These are phyloP conservation scores for Byssoonygena ceratinophila DNA, from an alignment of 2,329 filamentous ascomycete species.

Conservation along the genomic window DNA sequence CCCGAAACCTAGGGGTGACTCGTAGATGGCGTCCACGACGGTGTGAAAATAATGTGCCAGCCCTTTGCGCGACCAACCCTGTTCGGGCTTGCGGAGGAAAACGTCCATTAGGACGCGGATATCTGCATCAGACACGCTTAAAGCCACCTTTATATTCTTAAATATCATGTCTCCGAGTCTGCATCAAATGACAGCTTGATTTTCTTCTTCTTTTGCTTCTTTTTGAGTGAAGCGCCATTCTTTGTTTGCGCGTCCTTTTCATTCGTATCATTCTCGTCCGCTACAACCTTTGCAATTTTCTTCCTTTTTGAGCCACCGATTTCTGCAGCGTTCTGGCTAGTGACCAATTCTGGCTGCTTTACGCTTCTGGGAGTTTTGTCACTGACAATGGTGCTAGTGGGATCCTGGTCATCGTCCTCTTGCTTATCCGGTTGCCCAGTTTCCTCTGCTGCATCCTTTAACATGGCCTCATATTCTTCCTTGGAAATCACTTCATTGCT, in stretches of 20 bases:
- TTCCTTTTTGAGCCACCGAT: slow-evolving; percentile 35
- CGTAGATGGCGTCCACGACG: too few species aligned
- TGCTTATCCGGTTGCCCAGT: slow-evolving; percentile 5
- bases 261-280: slow-evolving; percentile 21
- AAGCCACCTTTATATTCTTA: too few species aligned
- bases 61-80: too few species aligned
- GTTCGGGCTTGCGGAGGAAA: too few species aligned
- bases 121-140: too few species aligned
- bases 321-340: slow-evolving; percentile 31
- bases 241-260: slow-evolving; percentile 20
- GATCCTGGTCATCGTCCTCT: slow-evolving; percentile 8
- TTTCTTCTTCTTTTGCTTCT: slow-evolving; percentile 35
- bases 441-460: slow-evolving; percentile 22
- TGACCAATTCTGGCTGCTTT: slow-evolving; percentile 8
- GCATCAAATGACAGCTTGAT: slow-evolving; percentile 40
- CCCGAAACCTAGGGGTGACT: too few species aligned
- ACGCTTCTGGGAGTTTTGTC: slow-evolving; percentile 1
- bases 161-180: slow-evolving; percentile 13
- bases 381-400: slow-evolving; percentile 8
- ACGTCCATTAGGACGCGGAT: neutral
- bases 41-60: too few species aligned
- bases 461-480: slow-evolving; percentile 34
- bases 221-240: slow-evolving; percentile 21
- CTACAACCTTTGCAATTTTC: slow-evolving; percentile 35
- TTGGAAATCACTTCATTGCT: slow-evolving; percentile 37